Base-by-base conservation (phyloP, 129 eudicot genomes). In the Artemisia argyi region DNA sequence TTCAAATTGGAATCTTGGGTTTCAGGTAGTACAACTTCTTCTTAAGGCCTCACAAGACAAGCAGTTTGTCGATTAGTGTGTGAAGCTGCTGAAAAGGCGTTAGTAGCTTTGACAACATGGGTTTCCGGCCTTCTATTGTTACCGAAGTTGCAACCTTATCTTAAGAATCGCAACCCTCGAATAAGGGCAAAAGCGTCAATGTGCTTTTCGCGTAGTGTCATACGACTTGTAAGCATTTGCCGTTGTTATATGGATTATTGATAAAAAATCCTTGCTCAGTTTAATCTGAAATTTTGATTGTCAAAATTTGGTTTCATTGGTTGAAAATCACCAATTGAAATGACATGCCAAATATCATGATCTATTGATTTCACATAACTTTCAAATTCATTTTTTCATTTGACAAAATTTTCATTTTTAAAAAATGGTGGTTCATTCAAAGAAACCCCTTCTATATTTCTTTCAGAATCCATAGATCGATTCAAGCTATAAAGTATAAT, bases 41-140 rank as follows among this genome's bases (percentile, higher is more conserved):
- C 94, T 91, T 60, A 91, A 88, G 72, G 76, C 97, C n/a, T 91
- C 92, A 50, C 97, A 91, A 85, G 96, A 91, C 84, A 91, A 91
- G 64, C 77, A 87, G 15, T 91, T 91, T 75, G 97, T n/a, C n/a
- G n/a, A n/a, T n/a, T n/a, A n/a, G n/a, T 91, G 26, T 91, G 97
- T 2, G 97, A 91, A 73, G 97, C 92, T 62, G 96, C 97, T 71
- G 96, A 86, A 71, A 86, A 80, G 74, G 88, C 97, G 13, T 79
- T 88, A 55, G 79, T 78, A 68, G 67, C 85, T 63, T 73, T 91
- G 80, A 88, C 93, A 9, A 72, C 73, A 30, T 80, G 72, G 58
- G 83, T 91, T 22, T 88, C 96, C 5, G 87, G 96, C 26, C 49
- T 69, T 66, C 73, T 84, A 44, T 68, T 91, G 89, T 65, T 88